Percentiles rank a stretch among this genome's conserved stretches.
phyloP scores from a whole-genome alignment of 176 grass and related monocot species.

The Oropetium thomaeum region DNA sequence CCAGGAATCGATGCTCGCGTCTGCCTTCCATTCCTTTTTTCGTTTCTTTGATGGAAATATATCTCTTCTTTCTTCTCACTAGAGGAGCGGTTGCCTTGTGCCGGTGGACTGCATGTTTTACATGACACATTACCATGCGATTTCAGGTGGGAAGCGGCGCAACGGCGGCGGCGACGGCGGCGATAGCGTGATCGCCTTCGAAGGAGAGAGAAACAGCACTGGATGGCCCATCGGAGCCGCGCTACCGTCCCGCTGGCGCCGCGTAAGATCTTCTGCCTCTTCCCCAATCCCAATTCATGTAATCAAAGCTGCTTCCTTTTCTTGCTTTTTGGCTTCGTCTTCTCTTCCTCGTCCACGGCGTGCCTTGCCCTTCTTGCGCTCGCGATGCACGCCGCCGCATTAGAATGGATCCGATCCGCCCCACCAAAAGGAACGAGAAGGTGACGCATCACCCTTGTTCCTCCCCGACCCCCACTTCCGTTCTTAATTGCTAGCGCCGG shows the following conservation, averaged over 20 bases:
- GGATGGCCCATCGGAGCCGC: conserved; percentile 42
- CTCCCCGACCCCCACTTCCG: not conserved
- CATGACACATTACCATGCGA: conserved; percentile 40
- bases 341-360: not conserved
- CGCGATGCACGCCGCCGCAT: not conserved
- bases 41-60: not conserved
- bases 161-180: conserved; percentile 33
- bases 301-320: not conserved
- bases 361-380: not conserved
- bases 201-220: not conserved
- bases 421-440: not conserved
- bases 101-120: conserved; percentile 43
- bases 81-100: not conserved
- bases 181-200: not conserved
- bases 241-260: conserved; percentile 38
- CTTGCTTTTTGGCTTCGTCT: too few relatives aligned
- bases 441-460: not conserved
- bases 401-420: not conserved
- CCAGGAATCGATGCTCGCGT: not conserved
- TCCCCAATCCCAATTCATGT: not conserved
- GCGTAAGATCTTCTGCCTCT: conserved; percentile 38
- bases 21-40: not conserved
- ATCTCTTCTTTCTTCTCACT: not conserved
- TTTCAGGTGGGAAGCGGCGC: conserved; percentile 48
- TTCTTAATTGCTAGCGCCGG: conserved; percentile 27